Evolutionary conservation across 1,284 basidiomycete genomes (phyloP).

Genomic region (Sphaerobolus stellatus): DNA sequence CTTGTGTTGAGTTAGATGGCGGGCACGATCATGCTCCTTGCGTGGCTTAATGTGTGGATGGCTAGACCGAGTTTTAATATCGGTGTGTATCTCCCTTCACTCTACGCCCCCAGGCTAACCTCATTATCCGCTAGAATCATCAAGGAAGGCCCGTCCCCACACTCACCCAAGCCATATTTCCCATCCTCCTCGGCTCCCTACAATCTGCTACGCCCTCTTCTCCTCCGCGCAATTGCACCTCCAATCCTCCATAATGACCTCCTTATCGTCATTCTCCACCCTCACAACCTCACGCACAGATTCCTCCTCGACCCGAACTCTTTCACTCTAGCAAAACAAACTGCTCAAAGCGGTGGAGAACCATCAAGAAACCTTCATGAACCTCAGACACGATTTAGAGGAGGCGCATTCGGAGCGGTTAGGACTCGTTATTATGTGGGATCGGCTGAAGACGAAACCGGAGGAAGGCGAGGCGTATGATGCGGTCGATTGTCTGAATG

Average conservation of each 20-base stretch:
- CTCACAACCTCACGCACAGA: constrained; percentile 76
- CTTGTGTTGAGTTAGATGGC: constrained; percentile 81
- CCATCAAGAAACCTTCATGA: constrained; percentile 86
- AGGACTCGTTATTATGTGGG: no score
- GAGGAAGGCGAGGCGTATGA: no score
- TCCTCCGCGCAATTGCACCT: no score
- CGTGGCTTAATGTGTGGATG: constrained; percentile 90
- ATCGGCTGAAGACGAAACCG: no score
- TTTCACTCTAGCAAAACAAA: constrained; percentile 53
- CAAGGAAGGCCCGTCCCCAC: no score
- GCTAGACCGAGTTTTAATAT: constrained; percentile 88
- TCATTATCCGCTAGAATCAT: no score
- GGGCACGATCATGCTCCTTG: constrained; percentile 75
- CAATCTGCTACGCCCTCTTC: no score
- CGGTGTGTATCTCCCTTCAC: constrained; percentile 47
- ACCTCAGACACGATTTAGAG: constrained; percentile 75
- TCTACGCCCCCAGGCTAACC: no score
- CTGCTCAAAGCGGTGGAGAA: constrained; percentile 74
- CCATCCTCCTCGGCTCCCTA: no score
- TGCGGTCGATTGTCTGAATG: no score
- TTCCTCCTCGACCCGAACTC: constrained; percentile 77
- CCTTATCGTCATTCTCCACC: constrained; percentile 84
- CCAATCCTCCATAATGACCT: no score
- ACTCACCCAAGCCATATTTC: no score
- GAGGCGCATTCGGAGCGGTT: constrained; percentile 87